Evolutionary conservation across 768 basidiomycete species (phyloP), one percentile per base, ranked within the genome.

Genomic region (Panus rudis): DNA sequence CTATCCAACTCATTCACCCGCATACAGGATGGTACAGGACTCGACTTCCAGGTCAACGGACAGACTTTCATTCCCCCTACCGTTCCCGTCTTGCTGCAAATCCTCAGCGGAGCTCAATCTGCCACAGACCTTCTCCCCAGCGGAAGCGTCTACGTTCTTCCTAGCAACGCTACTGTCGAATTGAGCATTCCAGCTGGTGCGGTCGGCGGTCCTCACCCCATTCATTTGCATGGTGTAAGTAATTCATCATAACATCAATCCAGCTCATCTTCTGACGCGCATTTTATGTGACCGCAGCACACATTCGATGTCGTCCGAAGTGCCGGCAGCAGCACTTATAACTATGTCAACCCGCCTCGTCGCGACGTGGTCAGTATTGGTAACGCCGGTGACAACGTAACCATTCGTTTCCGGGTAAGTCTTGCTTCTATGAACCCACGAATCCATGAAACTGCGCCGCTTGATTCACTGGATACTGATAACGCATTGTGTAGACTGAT

Each of bases 91-190:
- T 24, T 48, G 22, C 39, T 45, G 16, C 42, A 41, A 34, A 45
- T 49, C 16, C 40, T 49, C 37, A 46, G 44, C 22, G 48, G 48
- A 20, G 43, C 43, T 5, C 43, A 45, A 30, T 47, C 46, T 2
- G 66, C 71, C 0, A 59, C 66, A 21, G 64, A 68, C 30, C 50
- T 78, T 16, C 39, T 67, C 53, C 52, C 70, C 58, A 24, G 58
- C 0, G 75, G 72, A 7, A 63, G 63, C 12, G 62, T 79, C 13
- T 72, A 68, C 47, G 45, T 60, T 4, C 56, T 80, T n/a, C 74
- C 75, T 0, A 58, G 57, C 11, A 71, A 76, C 49, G 67, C 47
- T 47, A 68, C 54, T 41, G 70, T 75, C 19, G 71, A 75, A 47
- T 53, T 75, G 16, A 62, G 60, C 21, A 63, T 71, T 8, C 67